Conservation (phyloP, 2,329 filamentous ascomycete genomes). For the Xylaria multiplex region DNA sequence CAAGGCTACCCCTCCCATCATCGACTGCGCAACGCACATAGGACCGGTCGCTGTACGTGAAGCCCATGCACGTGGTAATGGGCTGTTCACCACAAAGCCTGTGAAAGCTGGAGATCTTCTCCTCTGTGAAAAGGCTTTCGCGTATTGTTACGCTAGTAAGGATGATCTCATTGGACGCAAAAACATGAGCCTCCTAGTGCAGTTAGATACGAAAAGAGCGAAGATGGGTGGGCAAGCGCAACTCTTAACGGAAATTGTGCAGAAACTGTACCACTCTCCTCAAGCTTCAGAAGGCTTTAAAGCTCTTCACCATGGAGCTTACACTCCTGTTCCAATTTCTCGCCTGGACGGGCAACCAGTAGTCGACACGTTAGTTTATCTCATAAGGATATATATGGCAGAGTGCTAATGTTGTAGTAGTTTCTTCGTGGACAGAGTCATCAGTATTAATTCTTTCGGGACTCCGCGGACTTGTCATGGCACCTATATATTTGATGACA, state of each 20-base stretch:
- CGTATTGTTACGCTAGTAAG: constrained; percentile 50
- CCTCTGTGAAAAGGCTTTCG: constrained; percentile 66
- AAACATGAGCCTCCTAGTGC: constrained; percentile 51
- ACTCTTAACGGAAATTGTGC: constrained; percentile 54
- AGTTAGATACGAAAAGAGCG: constrained; percentile 48
- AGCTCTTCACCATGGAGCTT: constrained; percentile 55
- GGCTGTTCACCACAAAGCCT: constrained; percentile 60
- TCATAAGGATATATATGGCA: constrained; percentile 1
- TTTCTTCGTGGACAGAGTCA: constrained; percentile 58
- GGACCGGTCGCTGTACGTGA: constrained; percentile 54
- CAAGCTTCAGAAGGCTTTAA: constrained; percentile 48
- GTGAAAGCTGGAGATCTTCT: constrained; percentile 63
- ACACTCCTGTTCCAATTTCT: constrained; percentile 45
- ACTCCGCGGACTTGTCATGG: constrained; percentile 41
- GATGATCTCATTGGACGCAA: constrained; percentile 33
- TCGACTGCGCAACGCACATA: constrained; percentile 61
- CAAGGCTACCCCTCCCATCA: constrained; percentile 50
- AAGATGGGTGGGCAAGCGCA: constrained; percentile 53
- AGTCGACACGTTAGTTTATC: constrained; percentile 57
- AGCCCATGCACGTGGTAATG: constrained; percentile 56
- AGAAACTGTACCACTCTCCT: constrained; percentile 59
- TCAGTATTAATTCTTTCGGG: constrained; percentile 57
- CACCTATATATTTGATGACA: neutral
- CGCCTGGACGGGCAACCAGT: constrained; percentile 53
- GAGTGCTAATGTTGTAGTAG: constrained; percentile 42